Conservation (phyloP, 768 basidiomycete species). For the Xerocomus spinulosus region DNA sequence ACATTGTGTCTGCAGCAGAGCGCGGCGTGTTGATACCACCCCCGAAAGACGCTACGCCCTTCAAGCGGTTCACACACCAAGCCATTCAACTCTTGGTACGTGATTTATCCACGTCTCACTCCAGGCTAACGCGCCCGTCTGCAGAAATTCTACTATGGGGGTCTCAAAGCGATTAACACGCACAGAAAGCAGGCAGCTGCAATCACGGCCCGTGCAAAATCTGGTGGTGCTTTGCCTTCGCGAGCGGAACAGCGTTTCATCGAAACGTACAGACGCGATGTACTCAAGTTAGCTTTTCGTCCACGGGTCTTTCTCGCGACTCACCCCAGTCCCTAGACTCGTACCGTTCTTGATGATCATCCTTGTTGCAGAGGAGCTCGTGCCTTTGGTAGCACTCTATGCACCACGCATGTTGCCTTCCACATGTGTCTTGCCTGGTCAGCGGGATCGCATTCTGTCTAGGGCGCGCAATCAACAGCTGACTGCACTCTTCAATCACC, state of each 20-base stretch:
- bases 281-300: conserved; percentile 53
- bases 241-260: conserved; percentile 70
- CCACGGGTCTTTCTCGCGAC: not conserved
- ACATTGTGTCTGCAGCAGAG: conserved; percentile 58
- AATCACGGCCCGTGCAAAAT: conserved; percentile 52
- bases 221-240: conserved; percentile 59
- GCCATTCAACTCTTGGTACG: conserved; percentile 44
- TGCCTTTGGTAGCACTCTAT: conserved; percentile 81
- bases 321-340: conserved; percentile 37
- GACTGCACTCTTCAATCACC: conserved; percentile 35
- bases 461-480: conserved; percentile 47
- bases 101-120: not conserved
- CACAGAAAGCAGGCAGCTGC: conserved; percentile 51
- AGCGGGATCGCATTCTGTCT: conserved; percentile 59
- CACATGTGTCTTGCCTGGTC: conserved; percentile 80
- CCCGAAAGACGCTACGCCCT: conserved; percentile 55
- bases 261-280: conserved; percentile 58
- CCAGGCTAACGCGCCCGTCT: not conserved
- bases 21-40: conserved; percentile 68
- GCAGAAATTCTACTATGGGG: conserved; percentile 82
- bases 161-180: conserved; percentile 65
- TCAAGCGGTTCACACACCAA: conserved; percentile 47
- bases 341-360: conserved; percentile 76
- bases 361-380: conserved; percentile 70
- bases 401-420: conserved; percentile 83